phyloP scores from a whole-genome alignment of 371 early-diverging fungal species.

The Mortierella sp. region DNA sequence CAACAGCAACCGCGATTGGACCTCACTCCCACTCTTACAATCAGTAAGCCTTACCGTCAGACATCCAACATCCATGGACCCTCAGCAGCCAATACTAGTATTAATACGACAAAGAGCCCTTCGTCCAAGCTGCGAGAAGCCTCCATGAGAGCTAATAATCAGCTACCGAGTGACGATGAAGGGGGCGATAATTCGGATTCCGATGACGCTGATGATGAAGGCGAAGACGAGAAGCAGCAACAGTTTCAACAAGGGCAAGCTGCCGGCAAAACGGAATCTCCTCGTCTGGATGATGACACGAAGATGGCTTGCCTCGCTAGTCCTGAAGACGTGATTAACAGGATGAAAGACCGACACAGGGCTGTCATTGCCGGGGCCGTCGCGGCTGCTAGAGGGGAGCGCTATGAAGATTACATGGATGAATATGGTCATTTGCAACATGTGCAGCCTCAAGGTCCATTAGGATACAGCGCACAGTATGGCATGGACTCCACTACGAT shows the following conservation, averaged over 20 bases:
- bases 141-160: constrained; percentile 31
- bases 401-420: constrained; percentile 36
- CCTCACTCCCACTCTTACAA: neutral
- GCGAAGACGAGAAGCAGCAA: constrained; percentile 12
- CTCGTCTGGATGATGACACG: neutral
- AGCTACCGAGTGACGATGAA: constrained; percentile 48
- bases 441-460: constrained; percentile 8
- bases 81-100: neutral
- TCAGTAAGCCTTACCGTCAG: neutral
- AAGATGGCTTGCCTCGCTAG: constrained; percentile 1
- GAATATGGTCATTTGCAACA: constrained; percentile 19
- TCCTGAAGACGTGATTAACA: constrained; percentile 29
- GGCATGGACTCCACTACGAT: constrained; percentile 4
- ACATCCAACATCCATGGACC: neutral
- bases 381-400: constrained; percentile 34
- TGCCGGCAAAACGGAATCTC: neutral
- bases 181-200: constrained; percentile 28
- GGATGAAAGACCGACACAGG: constrained; percentile 49
- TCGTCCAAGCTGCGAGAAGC: constrained; percentile 20
- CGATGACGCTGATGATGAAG: constrained; percentile 21
- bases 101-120: neutral
- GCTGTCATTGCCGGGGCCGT: constrained; percentile 28
- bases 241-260: neutral
- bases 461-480: neutral
- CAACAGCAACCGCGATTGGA: neutral